Conservation (phyloP, 768 basidiomycete species). For the Naematelia encephala region DNA sequence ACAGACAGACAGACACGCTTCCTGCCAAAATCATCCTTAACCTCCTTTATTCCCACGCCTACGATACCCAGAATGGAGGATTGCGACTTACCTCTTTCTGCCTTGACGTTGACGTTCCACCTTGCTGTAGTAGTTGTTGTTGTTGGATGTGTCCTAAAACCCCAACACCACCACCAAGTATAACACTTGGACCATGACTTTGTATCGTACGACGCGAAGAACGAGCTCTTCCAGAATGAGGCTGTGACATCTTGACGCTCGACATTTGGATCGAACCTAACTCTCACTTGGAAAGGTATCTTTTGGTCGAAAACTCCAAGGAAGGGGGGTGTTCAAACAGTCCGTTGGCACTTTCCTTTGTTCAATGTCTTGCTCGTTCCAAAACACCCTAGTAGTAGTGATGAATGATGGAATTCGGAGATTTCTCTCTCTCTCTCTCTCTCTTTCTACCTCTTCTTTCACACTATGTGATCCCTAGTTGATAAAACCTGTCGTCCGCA, state of each 20-base stretch:
- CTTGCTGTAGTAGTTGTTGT: background rate
- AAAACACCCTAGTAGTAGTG: background rate
- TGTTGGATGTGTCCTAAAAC: background rate
- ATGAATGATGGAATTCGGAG: background rate
- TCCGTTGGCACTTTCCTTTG: background rate
- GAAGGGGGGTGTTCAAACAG: no score
- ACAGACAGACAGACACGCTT: background rate
- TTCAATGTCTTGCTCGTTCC: background rate
- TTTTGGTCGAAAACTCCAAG: no score
- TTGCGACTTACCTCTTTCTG: background rate
- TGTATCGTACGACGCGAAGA: background rate
- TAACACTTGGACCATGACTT: background rate
- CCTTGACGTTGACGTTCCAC: background rate
- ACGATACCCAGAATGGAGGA: background rate
- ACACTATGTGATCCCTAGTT: no score
- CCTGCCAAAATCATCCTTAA: background rate
- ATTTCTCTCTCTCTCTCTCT: no score
- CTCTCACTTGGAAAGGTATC: no score
- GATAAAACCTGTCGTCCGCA: no score
- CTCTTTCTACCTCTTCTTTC: no score
- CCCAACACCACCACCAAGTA: slow-evolving; percentile 7
- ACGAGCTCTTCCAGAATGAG: background rate
- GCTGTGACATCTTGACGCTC: background rate
- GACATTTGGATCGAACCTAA: no score
- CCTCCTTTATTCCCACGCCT: background rate